phyloP scores from a whole-genome alignment of 345 rosid genomes.

The Turnera subulata region DNA sequence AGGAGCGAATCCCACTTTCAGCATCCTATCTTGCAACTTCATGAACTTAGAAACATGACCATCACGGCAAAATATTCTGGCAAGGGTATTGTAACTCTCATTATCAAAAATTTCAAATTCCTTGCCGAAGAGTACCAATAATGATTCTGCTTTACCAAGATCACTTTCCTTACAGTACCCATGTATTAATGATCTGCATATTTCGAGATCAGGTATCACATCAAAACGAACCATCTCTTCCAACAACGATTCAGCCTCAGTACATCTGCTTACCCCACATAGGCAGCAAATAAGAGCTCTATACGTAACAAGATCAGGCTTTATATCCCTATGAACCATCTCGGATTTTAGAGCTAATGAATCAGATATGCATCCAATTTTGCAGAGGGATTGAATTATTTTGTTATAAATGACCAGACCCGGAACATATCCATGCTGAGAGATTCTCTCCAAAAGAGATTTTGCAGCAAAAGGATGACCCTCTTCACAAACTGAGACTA shows the following conservation, averaged over 20 bases:
- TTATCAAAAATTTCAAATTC: constrained; percentile 51
- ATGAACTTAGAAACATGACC: constrained; percentile 43
- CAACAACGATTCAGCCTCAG: constrained; percentile 55
- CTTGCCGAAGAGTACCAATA: constrained; percentile 47
- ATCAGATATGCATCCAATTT: constrained; percentile 34
- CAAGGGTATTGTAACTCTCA: constrained; percentile 53
- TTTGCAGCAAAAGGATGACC: constrained; percentile 86
- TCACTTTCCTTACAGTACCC: constrained; percentile 53
- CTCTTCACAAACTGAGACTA: constrained; percentile 53
- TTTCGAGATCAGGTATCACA: constrained; percentile 44
- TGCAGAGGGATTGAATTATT: constrained; percentile 55
- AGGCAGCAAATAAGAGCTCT: constrained; percentile 52
- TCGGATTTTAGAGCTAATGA: constrained; percentile 58
- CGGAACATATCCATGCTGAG: constrained; percentile 39
- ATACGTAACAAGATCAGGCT: constrained; percentile 32
- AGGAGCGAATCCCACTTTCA: constrained; percentile 67
- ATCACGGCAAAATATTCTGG: constrained; percentile 34
- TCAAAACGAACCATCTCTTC: constrained; percentile 57
- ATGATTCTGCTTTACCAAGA: constrained; percentile 53
- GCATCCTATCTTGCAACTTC: constrained; percentile 59
- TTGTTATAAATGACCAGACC: constrained; percentile 34
- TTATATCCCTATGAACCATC: constrained; percentile 29
- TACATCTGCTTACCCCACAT: constrained; percentile 40
- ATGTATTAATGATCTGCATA: constrained; percentile 48
- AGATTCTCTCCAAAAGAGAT: constrained; percentile 48